Evolutionary conservation across 345 rosid species (phyloP).

Genomic region (Odontarrhena argentea): DNA sequence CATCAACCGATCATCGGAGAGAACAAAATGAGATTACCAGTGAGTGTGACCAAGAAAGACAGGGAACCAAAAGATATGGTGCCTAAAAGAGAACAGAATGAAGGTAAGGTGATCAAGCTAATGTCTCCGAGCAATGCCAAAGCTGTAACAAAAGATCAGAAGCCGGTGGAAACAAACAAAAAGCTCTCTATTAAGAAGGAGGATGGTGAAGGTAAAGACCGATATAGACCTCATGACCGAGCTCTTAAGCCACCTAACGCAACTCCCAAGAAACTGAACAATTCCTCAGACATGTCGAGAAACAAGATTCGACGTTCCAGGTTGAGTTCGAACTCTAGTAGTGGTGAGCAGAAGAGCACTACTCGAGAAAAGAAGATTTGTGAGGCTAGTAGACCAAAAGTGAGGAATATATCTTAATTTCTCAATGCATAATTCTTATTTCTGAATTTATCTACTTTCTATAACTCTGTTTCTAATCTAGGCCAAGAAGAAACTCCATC

Average conservation of each 20-base stretch:
- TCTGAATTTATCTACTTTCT: neutral
- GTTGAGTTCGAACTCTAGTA: constrained; percentile 41
- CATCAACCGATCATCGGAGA: constrained; percentile 17
- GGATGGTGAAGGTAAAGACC: constrained; percentile 47
- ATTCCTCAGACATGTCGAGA: constrained; percentile 30
- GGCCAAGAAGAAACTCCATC: constrained; percentile 47
- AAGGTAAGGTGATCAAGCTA: constrained; percentile 37
- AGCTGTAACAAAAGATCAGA: constrained; percentile 39
- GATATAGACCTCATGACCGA: constrained; percentile 45
- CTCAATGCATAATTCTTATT: neutral
- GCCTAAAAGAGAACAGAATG: constrained; percentile 43
- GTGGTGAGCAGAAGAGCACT: constrained; percentile 37
- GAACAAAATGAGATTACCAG: constrained; percentile 35
- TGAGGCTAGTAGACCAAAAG: constrained; percentile 31
- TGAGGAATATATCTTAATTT: constrained; percentile 31
- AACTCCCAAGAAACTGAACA: constrained; percentile 45
- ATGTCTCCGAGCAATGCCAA: constrained; percentile 44
- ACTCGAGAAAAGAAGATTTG: constrained; percentile 37
- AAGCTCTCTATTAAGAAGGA: constrained; percentile 38
- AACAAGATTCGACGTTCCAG: constrained; percentile 31
- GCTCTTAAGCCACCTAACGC: constrained; percentile 36
- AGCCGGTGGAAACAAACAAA: constrained; percentile 39
- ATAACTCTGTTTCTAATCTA: constrained; percentile 36
- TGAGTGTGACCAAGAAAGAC: constrained; percentile 42
- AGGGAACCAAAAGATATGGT: constrained; percentile 33